These are phyloP conservation scores for Acanthamoeba rhysodes DNA, from an alignment of 208 protist genomes.

Conservation along the genomic window DNA sequence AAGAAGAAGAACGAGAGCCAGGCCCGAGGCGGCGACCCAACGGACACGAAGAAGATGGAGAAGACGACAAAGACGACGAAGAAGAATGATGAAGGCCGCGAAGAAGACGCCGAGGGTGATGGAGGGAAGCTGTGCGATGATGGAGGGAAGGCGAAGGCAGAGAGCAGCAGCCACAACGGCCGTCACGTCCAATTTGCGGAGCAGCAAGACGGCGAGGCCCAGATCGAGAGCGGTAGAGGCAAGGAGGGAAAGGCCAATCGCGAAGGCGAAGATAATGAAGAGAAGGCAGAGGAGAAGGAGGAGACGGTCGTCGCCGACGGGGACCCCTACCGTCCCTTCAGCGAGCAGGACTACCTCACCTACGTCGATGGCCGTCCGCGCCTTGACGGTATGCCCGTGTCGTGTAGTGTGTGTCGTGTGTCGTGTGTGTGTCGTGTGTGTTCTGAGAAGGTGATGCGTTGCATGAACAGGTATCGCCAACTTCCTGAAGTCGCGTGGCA, in stretches of 20 bases:
- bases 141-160: too few species aligned
- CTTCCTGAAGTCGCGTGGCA: background rate
- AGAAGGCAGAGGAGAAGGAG: background rate
- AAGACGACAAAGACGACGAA: too few species aligned
- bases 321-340: constrained; percentile 7
- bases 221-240: too few species aligned
- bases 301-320: background rate
- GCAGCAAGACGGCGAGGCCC: background rate
- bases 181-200: too few species aligned
- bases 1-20: constrained; percentile 48
- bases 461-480: background rate
- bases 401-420: background rate
- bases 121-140: too few species aligned
- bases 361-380: constrained; percentile 71
- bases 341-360: constrained; percentile 31
- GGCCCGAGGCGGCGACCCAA: background rate
- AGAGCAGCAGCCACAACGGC: too few species aligned
- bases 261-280: background rate
- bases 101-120: too few species aligned
- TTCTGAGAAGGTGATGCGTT: background rate
- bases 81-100: too few species aligned
- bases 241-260: background rate
- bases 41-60: background rate
- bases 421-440: background rate
- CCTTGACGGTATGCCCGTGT: background rate